These are phyloP conservation scores for Penicillium janthinellum DNA, from an alignment of 2,329 filamentous ascomycete genomes.

Conservation along the genomic window DNA sequence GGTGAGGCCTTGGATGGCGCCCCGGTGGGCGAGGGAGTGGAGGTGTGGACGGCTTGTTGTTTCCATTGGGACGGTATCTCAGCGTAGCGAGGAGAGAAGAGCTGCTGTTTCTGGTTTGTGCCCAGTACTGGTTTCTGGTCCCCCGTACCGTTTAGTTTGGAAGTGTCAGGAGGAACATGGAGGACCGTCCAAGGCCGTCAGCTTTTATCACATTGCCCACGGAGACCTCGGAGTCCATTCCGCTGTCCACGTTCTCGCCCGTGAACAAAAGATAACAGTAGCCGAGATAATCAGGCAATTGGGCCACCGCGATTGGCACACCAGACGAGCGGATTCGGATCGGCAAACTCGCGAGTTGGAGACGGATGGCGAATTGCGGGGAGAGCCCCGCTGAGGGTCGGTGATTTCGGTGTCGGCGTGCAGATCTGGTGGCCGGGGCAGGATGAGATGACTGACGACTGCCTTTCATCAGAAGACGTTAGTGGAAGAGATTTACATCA, in stretches of 20 bases:
- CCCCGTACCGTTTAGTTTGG: background rate
- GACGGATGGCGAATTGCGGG: background rate
- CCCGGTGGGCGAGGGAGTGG: conserved; percentile 41
- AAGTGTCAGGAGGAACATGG: no score
- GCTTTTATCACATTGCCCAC: background rate
- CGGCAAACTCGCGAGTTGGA: background rate
- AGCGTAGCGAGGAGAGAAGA: background rate
- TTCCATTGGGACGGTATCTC: conserved; percentile 22
- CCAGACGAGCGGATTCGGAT: background rate
- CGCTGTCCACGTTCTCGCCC: background rate
- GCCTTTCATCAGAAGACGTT: background rate
- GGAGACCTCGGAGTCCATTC: background rate
- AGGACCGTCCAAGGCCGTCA: no score
- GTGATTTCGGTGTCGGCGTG: background rate
- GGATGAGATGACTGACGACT: background rate
- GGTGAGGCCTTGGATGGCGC: conserved; percentile 54
- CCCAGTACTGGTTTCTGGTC: background rate
- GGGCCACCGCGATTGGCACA: background rate
- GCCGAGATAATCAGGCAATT: background rate
- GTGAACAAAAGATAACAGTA: background rate
- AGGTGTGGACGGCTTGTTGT: conserved; percentile 24
- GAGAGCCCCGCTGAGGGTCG: background rate
- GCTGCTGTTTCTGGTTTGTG: no score
- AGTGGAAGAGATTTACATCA: background rate
- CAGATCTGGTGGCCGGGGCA: background rate